These are phyloP conservation scores for Metschnikowia lochheadii DNA, from an alignment of 805 yeast species.

Conservation along the genomic window DNA sequence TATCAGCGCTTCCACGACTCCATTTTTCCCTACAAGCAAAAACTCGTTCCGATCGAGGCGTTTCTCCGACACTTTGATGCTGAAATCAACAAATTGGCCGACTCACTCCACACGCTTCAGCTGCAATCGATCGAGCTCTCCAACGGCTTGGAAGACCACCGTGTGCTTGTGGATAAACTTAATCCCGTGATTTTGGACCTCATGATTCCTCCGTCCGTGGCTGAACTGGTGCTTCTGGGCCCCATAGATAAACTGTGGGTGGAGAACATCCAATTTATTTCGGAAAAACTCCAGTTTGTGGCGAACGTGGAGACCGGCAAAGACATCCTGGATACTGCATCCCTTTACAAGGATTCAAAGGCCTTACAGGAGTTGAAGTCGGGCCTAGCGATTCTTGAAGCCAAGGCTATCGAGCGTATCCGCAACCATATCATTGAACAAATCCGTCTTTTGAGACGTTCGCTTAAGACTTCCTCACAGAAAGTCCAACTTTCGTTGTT, in stretches of 20 bases:
- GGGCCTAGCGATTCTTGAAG: slow-evolving; percentile 48
- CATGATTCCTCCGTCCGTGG: slow-evolving; percentile 69
- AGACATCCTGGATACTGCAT: background rate
- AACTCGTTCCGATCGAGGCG: slow-evolving; percentile 47
- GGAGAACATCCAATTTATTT: slow-evolving; percentile 55
- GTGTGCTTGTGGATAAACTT: slow-evolving; percentile 38
- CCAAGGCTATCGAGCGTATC: slow-evolving; percentile 69
- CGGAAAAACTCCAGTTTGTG: slow-evolving; percentile 57
- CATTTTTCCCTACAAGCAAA: slow-evolving; percentile 15
- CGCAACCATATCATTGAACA: slow-evolving; percentile 62
- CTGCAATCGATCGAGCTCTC: slow-evolving; percentile 32
- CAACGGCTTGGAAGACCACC: slow-evolving; percentile 25
- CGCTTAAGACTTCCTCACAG: slow-evolving; percentile 63
- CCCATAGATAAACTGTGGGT: slow-evolving; percentile 61
- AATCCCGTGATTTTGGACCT: slow-evolving; percentile 76
- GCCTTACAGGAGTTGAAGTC: slow-evolving; percentile 29
- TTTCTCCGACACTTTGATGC: slow-evolving; percentile 54
- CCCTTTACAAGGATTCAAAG: slow-evolving; percentile 19
- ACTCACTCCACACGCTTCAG: slow-evolving; percentile 31
- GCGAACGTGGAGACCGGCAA: slow-evolving; percentile 14
- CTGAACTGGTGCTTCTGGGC: slow-evolving; percentile 54
- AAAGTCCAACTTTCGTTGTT: slow-evolving; percentile 64
- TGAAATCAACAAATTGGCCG: slow-evolving; percentile 38
- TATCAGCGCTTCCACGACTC: slow-evolving; percentile 12
- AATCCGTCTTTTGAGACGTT: slow-evolving; percentile 61